Evolutionary conservation across 2,329 filamentous ascomycete genomes (phyloP).

Genomic region (Paecilomyces variotii): DNA sequence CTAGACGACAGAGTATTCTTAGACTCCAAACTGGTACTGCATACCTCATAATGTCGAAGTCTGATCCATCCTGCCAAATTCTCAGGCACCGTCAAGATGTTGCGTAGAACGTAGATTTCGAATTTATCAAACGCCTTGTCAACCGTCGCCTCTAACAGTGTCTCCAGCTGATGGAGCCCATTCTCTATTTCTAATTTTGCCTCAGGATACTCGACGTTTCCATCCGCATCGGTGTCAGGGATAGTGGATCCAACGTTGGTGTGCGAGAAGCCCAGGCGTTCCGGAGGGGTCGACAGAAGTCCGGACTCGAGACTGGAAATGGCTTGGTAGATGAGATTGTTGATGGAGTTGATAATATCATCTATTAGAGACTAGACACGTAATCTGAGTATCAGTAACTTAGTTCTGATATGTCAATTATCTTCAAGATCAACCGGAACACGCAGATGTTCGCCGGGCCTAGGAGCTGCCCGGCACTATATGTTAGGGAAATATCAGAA

Average conservation of each 20-base stretch:
- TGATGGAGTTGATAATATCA: conserved; percentile 95
- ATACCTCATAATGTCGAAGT: conserved; percentile 74
- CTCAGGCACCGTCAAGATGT: conserved; percentile 66
- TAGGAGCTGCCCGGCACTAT: neutral
- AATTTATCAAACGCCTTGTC: conserved; percentile 81
- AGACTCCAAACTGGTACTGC: conserved; percentile 2
- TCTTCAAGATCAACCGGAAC: neutral
- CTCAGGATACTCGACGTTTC: conserved; percentile 39
- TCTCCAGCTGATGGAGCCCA: conserved; percentile 78
- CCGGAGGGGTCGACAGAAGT: conserved; percentile 64
- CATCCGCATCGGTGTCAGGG: conserved; percentile 40
- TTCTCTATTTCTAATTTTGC: conserved; percentile 72
- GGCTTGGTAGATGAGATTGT: conserved; percentile 84
- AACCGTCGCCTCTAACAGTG: conserved; percentile 69
- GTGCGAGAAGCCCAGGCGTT: conserved; percentile 68
- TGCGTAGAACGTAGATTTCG: conserved; percentile 83
- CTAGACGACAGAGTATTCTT: neutral
- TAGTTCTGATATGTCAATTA: conserved; percentile 3
- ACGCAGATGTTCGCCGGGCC: neutral
- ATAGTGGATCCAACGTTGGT: conserved; percentile 39
- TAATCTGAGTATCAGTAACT: neutral
- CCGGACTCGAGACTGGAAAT: conserved; percentile 81
- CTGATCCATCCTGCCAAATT: conserved; percentile 70
- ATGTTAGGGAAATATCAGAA: neutral
- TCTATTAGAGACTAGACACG: conserved; percentile 71